A percentile compares a stretch with the other conserved stretches of the same genome.
These are phyloP conservation scores for Aureobasidium sp. DNA, from an alignment of 2,329 filamentous ascomycete genomes.

Conservation along the genomic window DNA sequence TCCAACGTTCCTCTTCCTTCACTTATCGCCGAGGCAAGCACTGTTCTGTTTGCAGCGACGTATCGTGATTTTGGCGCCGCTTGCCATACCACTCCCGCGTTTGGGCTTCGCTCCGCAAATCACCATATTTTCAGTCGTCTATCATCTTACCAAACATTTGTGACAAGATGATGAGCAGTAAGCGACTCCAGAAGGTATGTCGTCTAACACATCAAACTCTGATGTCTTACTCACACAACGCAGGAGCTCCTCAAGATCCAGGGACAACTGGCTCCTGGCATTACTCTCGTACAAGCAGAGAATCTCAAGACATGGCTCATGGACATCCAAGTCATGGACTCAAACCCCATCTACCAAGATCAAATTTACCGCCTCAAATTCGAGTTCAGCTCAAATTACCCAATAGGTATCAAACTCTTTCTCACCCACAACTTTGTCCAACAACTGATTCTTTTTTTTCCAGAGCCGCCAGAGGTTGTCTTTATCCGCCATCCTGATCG, in stretches of 20 bases:
- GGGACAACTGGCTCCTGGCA: slow-evolving; percentile 54
- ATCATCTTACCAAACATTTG: background rate
- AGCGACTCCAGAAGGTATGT: slow-evolving; percentile 38
- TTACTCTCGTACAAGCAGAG: slow-evolving; percentile 71
- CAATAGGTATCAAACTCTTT: slow-evolving; percentile 61
- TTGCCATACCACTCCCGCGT: background rate
- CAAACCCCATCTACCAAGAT: slow-evolving; percentile 77
- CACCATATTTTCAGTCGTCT: background rate
- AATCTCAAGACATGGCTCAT: slow-evolving; percentile 85
- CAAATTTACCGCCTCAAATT: slow-evolving; percentile 82
- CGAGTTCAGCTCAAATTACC: slow-evolving; percentile 73
- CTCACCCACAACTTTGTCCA: background rate
- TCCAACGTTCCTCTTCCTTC: background rate
- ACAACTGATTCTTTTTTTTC: background rate
- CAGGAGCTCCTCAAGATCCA: slow-evolving; percentile 40
- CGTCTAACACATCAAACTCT: background rate
- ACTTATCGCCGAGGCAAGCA: background rate
- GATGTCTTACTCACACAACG: background rate
- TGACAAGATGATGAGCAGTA: slow-evolving; percentile 23
- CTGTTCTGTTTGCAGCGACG: background rate
- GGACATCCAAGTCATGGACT: slow-evolving; percentile 83
- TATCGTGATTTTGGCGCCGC: too few relatives aligned
- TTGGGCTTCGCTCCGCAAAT: background rate
- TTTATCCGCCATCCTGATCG: slow-evolving; percentile 55
- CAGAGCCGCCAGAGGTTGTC: slow-evolving; percentile 90